Evolutionary conservation across 177 flowering plant genomes (phyloP).

Genomic region (Telopea speciosissima): DNA sequence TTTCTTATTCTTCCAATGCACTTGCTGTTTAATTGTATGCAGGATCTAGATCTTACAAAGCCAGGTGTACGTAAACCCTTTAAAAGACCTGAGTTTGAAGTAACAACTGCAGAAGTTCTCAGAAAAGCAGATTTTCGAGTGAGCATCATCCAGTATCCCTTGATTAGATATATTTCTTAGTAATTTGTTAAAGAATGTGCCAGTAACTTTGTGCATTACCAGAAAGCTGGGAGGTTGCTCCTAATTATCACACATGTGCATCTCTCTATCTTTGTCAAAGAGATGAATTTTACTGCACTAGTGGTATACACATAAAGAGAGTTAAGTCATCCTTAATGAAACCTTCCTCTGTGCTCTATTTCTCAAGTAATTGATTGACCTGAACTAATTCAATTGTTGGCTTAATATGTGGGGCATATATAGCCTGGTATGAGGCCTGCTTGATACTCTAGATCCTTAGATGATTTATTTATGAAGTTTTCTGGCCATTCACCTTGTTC

Average conservation of each 20-base stretch:
- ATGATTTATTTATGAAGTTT: too few species aligned
- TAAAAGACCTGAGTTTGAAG: conserved; percentile 19
- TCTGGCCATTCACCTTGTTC: too few species aligned
- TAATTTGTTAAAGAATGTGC: not conserved
- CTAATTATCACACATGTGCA: not conserved
- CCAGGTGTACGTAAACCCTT: conserved; percentile 18
- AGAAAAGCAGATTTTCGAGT: conserved; percentile 29
- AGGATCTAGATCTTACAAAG: conserved; percentile 32
- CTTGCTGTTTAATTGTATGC: not conserved
- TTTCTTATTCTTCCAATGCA: not conserved
- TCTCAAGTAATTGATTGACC: too few species aligned
- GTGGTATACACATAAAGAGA: not conserved
- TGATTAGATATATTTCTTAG: not conserved
- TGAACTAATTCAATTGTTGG: too few species aligned
- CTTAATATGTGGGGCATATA: too few species aligned
- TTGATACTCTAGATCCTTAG: too few species aligned
- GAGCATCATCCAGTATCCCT: not conserved
- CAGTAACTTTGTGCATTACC: not conserved
- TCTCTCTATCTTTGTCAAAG: too few species aligned
- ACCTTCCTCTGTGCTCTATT: not conserved
- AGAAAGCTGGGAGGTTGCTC: not conserved
- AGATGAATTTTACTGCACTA: too few species aligned
- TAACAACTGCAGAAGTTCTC: conserved; percentile 28
- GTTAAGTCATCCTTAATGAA: not conserved
- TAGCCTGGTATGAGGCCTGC: too few species aligned